These are phyloP conservation scores for Zygnema cylindricum DNA, from an alignment of 139 green algal species.

Conservation along the genomic window DNA sequence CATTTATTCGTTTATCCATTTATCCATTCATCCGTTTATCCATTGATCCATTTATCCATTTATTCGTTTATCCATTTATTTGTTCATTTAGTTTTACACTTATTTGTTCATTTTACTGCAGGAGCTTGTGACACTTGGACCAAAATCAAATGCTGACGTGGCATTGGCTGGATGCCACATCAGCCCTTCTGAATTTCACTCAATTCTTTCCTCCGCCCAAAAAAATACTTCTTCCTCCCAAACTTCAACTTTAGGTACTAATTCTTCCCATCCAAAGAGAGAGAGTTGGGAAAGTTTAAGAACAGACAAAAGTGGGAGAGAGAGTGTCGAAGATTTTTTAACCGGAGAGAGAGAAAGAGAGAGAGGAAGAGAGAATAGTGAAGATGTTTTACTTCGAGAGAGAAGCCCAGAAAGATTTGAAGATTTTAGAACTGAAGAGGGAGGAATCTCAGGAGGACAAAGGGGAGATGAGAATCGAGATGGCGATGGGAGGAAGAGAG, in stretches of 20 bases:
- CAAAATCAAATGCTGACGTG: neutral
- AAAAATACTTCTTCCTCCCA: neutral
- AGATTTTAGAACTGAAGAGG: no score
- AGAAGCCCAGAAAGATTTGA: neutral
- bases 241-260: neutral
- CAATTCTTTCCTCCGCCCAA: neutral
- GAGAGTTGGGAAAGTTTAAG: neutral
- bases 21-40: no score
- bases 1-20: no score
- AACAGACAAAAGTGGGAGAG: neutral
- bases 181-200: neutral
- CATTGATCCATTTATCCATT: no score
- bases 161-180: neutral
- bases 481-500: no score
- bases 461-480: neutral
- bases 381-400: neutral
- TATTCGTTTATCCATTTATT: no score
- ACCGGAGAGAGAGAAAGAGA: neutral
- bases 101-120: conserved; percentile 1
- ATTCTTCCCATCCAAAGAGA: neutral
- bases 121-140: neutral
- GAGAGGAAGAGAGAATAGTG: neutral
- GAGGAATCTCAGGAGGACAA: no score
- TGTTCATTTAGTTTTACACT: neutral
- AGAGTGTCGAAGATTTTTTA: neutral